These are phyloP conservation scores for Shiraia bambusicola DNA, from an alignment of 2,329 filamentous ascomycete genomes.

Conservation along the genomic window DNA sequence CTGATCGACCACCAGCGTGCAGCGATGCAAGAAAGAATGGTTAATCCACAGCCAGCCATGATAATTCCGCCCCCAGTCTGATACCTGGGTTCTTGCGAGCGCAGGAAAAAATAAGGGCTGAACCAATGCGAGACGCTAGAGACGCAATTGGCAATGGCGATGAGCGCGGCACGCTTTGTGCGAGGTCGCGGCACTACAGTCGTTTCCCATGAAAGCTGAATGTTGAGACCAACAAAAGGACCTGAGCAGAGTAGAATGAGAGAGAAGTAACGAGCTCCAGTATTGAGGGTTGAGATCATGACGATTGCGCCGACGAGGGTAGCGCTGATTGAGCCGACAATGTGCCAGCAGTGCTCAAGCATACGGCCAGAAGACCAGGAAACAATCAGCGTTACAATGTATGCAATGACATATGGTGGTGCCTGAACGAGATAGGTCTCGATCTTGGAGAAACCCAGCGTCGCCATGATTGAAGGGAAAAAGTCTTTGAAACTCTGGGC, in stretches of 20 bases:
- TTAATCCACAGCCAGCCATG: conserved; percentile 9
- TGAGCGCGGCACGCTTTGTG: conserved; percentile 46
- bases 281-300: conserved; percentile 32
- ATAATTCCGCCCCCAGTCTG: conserved; percentile 20
- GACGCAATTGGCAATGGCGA: conserved; percentile 48
- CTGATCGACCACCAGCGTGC: conserved; percentile 6
- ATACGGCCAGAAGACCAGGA: conserved; percentile 31
- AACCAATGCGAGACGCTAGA: conserved; percentile 47
- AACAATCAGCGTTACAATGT: conserved; percentile 22
- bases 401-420: conserved; percentile 42
- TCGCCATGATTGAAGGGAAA: conserved; percentile 19
- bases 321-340: conserved; percentile 21
- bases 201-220: conserved; percentile 48
- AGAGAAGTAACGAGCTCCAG: conserved; percentile 34
- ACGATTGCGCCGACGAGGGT: conserved; percentile 22
- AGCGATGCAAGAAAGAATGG: conserved; percentile 7
- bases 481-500: conserved; percentile 28
- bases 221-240: conserved; percentile 43
- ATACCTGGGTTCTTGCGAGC: conserved; percentile 14
- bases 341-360: conserved; percentile 34
- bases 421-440: conserved; percentile 47
- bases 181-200: conserved; percentile 45
- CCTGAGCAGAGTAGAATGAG: conserved; percentile 35
- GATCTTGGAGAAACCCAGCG: conserved; percentile 13
- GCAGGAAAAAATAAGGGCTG: conserved; percentile 43